Conservation (phyloP, 148 eudicot species). For the Salicornia ramosissima region DNA sequence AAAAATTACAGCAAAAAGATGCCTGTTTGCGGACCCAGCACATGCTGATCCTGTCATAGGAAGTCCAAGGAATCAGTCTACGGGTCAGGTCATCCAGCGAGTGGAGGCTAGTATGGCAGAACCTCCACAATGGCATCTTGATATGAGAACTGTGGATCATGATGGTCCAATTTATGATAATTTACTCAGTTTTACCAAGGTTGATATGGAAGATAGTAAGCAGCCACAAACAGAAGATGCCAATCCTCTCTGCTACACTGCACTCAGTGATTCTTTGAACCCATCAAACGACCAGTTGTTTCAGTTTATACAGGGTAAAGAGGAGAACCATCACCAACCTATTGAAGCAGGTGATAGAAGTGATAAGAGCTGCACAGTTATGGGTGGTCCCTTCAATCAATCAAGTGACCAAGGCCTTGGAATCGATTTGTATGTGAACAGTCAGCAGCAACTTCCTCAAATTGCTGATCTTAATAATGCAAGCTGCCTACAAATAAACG, state of each 20-base stretch:
- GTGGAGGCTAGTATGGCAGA: constrained; percentile 12
- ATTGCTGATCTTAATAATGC: constrained; percentile 10
- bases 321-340: constrained; percentile 26
- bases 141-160: constrained; percentile 3
- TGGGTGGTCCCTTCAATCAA: constrained; percentile 15
- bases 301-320: constrained; percentile 18
- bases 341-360: constrained; percentile 22
- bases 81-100: constrained; percentile 4
- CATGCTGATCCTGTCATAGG: constrained; percentile 8
- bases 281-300: constrained; percentile 18
- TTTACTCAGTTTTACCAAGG: neutral
- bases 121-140: constrained; percentile 3
- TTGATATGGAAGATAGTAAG: constrained; percentile 11
- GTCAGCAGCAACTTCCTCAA: constrained; percentile 14
- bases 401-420: neutral
- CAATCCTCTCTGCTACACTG: constrained; percentile 26
- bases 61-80: constrained; percentile 4
- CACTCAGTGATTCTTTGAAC: constrained; percentile 26
- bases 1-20: constrained; percentile 16
- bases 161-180: constrained; percentile 17
- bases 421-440: neutral
- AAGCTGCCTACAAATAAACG: constrained; percentile 16
- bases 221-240: constrained; percentile 2
- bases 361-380: constrained; percentile 18
- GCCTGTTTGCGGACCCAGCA: constrained; percentile 17